Evolutionary conservation across 2,329 filamentous ascomycete species (phyloP), one percentile per base, ranked within the genome.

Genomic region (Huntiella abstrusa): DNA sequence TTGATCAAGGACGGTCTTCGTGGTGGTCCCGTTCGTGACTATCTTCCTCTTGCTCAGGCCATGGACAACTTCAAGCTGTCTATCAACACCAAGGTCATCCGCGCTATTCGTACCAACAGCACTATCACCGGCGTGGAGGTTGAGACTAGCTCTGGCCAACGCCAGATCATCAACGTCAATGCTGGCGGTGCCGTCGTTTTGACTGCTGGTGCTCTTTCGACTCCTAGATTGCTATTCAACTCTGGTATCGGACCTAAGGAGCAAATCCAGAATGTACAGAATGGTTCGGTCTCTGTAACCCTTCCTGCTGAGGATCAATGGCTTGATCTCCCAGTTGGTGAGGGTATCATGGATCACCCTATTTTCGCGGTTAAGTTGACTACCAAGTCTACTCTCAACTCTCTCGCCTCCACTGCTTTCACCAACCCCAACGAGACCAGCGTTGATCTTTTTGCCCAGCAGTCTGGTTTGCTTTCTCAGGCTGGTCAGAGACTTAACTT

Each of bases 1-100:
- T 80, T 83, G 73, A 80, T 75, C 56, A 63, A 64, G 6, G 62
- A 75, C 41, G 78, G 76, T 45, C 73, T 81, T 58, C 68, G 80
- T 51, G 75, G 75, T 39, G 80, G 80, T 1, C 80, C 80, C 11
- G 64, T 84, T 56, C 75, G 74, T 8, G 81, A 80, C 0, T 85
- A 85, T 55, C 70, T 85, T 1, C 73, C 77, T 4, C 66, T 68
- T 12, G 77, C 77, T 2, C 64, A 67, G 43, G 62, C 63, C 35
- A 67, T 74, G 50, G 60, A 63, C 36, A 81, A 83, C 61, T 84
- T 85, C 61, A 67, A 72, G 44, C 62, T 85, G 43, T 74, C 73
- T 65, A 70, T 71, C 19, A 74, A 77, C 56, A 80, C 77, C 4
- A 68, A 71, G 40, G 78, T 80, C 13, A 69, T 71, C 52, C 70